A percentile compares a stretch with the other conserved stretches of the same genome.
Evolutionary conservation across 108 stramenopile genomes (phyloP).

Genomic region (Nannochloropsis salina): DNA sequence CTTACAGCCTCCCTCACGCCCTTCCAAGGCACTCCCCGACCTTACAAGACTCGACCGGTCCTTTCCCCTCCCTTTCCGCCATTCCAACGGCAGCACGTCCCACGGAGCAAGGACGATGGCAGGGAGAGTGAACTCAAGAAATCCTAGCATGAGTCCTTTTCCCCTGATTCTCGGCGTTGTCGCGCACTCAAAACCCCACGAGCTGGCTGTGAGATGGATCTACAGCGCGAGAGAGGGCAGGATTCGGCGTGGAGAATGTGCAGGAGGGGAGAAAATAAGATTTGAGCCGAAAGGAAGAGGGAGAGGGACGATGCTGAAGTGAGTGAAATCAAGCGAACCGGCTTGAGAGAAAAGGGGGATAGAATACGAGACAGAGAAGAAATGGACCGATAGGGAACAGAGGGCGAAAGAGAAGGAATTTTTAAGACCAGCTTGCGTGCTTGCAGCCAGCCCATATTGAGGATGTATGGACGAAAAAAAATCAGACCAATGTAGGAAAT

Average conservation of each 20-base stretch:
- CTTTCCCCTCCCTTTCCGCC: not conserved
- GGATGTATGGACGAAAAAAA: too few species aligned
- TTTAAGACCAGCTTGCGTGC: not conserved
- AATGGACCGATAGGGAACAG: not conserved
- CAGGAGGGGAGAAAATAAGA: too few species aligned
- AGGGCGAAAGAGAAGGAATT: not conserved
- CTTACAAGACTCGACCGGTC: not conserved
- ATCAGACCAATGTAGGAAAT: too few species aligned
- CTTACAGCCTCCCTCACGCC: not conserved
- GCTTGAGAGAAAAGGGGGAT: not conserved
- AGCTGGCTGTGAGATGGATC: not conserved
- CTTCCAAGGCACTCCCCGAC: slow-evolving; percentile 1
- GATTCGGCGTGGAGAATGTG: too few species aligned
- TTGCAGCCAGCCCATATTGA: too few species aligned
- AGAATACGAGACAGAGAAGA: not conserved
- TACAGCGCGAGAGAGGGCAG: not conserved
- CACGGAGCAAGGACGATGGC: too few species aligned
- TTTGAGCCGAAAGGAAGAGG: not conserved
- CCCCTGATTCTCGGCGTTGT: not conserved
- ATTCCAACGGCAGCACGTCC: not conserved
- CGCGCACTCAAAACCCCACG: not conserved
- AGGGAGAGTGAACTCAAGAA: too few species aligned
- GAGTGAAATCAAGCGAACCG: not conserved
- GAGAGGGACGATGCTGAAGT: not conserved
- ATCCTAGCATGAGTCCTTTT: not conserved